phyloP scores from a whole-genome alignment of 2,329 filamentous ascomycete genomes.

The Colletotrichum sp. region DNA sequence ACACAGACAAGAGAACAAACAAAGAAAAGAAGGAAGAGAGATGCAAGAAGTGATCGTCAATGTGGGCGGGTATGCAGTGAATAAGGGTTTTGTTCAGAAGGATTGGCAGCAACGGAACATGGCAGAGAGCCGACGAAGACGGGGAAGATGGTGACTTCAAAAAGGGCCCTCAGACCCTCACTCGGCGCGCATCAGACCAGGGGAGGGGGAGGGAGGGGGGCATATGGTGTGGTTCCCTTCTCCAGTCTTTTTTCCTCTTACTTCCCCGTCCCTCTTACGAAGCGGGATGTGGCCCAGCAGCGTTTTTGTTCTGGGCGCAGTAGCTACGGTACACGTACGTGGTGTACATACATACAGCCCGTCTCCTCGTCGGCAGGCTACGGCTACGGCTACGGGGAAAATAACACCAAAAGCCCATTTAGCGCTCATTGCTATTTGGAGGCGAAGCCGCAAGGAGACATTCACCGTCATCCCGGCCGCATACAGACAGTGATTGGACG shows the following conservation, averaged over 20 bases:
- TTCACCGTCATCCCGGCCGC: background rate
- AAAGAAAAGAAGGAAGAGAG: background rate
- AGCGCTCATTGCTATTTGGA: background rate
- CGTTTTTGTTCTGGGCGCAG: background rate
- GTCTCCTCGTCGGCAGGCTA: background rate
- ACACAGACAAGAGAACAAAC: background rate
- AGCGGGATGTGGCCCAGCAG: slow-evolving; percentile 9
- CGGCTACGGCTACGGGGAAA: background rate
- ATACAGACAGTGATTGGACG: background rate
- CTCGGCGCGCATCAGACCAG: background rate
- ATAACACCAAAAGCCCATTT: background rate
- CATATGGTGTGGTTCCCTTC: background rate
- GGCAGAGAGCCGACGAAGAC: background rate
- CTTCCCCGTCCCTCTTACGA: background rate
- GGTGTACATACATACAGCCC: background rate
- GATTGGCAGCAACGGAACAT: background rate
- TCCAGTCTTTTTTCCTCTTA: background rate
- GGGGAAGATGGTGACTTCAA: background rate
- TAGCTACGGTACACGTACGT: background rate
- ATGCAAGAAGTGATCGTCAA: background rate
- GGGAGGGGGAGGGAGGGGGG: background rate
- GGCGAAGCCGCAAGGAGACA: background rate
- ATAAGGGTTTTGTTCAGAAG: background rate
- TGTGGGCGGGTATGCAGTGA: background rate
- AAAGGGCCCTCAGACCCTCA: slow-evolving; percentile 6